Evolutionary conservation across 2,329 filamentous ascomycete species (phyloP).

Genomic region (Chlorencoelia australis): DNA sequence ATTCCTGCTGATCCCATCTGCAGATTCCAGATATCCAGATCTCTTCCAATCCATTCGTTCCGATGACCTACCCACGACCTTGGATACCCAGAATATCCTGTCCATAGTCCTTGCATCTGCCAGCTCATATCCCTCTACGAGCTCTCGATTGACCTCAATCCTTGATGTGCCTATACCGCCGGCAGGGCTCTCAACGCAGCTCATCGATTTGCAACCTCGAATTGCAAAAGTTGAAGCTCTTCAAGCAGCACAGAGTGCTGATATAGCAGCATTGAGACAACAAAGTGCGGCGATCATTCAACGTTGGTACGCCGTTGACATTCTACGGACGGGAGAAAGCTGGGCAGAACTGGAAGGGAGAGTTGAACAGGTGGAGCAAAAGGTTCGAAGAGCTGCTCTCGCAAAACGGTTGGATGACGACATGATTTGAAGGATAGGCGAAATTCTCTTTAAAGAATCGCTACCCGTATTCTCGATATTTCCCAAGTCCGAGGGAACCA

Average conservation of each 20-base stretch:
- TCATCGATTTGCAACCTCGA: slow-evolving; percentile 26
- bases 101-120: slow-evolving; percentile 27
- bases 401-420: slow-evolving; percentile 16
- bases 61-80: slow-evolving; percentile 19
- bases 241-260: slow-evolving; percentile 23
- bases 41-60: slow-evolving; percentile 24
- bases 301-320: slow-evolving; percentile 24
- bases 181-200: slow-evolving; percentile 22
- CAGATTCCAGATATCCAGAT: slow-evolving; percentile 26
- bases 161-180: slow-evolving; percentile 25
- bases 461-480: neutral
- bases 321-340: slow-evolving; percentile 23
- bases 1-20: slow-evolving; percentile 7
- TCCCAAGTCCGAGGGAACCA: neutral
- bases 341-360: slow-evolving; percentile 27
- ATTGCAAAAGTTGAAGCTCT: slow-evolving; percentile 24
- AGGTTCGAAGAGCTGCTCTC: slow-evolving; percentile 15
- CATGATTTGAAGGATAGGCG: slow-evolving; percentile 13
- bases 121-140: slow-evolving; percentile 25
- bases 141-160: slow-evolving; percentile 27
- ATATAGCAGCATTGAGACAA: slow-evolving; percentile 23
- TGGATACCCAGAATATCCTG: slow-evolving; percentile 20
- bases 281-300: slow-evolving; percentile 24
- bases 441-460: too few relatives aligned
- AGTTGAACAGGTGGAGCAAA: slow-evolving; percentile 23